Base-by-base conservation (phyloP, 2,329 filamentous ascomycete species). In the Penicillium sp. region DNA sequence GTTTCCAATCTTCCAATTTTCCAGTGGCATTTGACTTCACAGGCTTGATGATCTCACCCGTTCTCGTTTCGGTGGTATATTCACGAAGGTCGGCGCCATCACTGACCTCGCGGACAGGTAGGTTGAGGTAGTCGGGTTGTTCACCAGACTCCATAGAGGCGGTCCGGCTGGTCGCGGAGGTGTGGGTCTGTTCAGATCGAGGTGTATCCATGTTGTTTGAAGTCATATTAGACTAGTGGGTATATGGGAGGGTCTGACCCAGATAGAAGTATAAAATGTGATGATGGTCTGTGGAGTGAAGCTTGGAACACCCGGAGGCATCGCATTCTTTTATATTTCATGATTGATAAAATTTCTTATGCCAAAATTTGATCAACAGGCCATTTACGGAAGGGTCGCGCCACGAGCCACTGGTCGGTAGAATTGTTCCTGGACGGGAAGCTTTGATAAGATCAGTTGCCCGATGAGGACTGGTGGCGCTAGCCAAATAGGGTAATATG, bases 61-160 rank as follows among this genome's bases (percentile, higher is more conserved):
- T 67, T 5, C 76, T 71, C 2, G 83, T 86, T 70, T 90, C 87
- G 53, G 79, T 74, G 1, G 80, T 85, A 70, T 88, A 91, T 73
- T 91, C 88, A 32, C 81, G 79, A 52, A 91, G 75, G 67, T 88
- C 84, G 57, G 85, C 85, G 38, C 75, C 72, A 49, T 79, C 77
- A 57, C 77, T 85, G 27, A 91, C 76, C 14, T 84, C 87, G 59
- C 87, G 83, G 65, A 85, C 85, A 2, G 88, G 88, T 0, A 91
- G 79, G 63, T 89, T 79, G 59, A 80, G 67, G 13, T 81, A 74
- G 50, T 82, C 79, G 8, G 60, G 34, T n/a, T 57, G 55, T 2
- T 49, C 63, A 14, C 43, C 52, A 13, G 66, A 60, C 6, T 60
- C 64, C 8, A 64, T 40, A 18, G 70, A 70, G 27, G 59, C 55